Conservation (phyloP, 768 basidiomycete species). For the Podaxis carcinomalis region DNA sequence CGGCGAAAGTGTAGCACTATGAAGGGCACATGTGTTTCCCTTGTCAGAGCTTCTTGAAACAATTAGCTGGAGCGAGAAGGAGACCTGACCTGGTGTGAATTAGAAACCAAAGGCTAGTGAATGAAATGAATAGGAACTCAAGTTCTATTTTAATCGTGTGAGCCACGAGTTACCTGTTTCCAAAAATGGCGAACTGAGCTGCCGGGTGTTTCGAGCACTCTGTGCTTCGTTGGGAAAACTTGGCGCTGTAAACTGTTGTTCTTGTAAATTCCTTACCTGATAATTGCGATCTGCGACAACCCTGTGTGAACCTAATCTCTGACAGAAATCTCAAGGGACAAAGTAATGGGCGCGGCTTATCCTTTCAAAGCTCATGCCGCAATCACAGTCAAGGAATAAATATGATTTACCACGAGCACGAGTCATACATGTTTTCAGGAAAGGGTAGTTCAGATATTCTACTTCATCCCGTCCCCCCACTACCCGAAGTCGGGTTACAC, state of each 20-base stretch:
- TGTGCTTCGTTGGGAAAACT: not conserved
- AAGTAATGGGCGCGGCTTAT: not conserved
- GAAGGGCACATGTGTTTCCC: not conserved
- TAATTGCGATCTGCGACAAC: not conserved
- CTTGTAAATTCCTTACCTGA: not conserved
- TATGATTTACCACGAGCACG: not conserved
- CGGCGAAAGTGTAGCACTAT: not conserved
- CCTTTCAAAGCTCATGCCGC: not conserved
- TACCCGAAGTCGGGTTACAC: conserved; percentile 17
- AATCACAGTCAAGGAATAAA: not conserved
- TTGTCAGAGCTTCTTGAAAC: not conserved
- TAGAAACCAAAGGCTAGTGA: not conserved
- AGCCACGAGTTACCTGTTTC: not conserved
- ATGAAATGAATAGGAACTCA: not conserved
- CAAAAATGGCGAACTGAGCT: not conserved
- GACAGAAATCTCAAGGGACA: not conserved
- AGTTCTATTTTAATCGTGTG: not conserved
- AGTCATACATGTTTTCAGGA: not conserved
- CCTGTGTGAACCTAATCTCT: not conserved
- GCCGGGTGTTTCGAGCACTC: not conserved
- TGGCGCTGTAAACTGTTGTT: not conserved
- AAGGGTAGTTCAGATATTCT: not conserved
- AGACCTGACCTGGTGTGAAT: no score
- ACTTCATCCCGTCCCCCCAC: not conserved
- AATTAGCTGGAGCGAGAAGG: not conserved